Percentiles rank a stretch among this genome's conserved stretches.
Evolutionary conservation across 2,329 filamentous ascomycete species (phyloP).

Genomic region (Acephala macrosclerotiorum): DNA sequence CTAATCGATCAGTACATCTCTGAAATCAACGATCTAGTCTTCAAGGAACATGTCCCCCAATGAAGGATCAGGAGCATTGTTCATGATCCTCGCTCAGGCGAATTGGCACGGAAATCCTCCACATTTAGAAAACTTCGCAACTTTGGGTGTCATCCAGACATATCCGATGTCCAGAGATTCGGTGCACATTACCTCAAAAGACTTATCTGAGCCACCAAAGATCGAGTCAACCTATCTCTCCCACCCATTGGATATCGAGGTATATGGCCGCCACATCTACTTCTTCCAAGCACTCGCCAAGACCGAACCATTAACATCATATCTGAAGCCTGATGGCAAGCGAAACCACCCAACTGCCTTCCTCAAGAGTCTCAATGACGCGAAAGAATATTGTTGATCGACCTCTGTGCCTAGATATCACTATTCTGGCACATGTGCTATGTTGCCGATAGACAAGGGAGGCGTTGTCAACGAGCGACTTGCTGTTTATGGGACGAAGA

Average conservation of each 20-base stretch:
- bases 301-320: slow-evolving; percentile 13
- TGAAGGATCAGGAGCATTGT: slow-evolving; percentile 6
- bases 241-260: slow-evolving; percentile 52
- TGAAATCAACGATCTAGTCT: slow-evolving; percentile 14
- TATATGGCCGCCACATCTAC: slow-evolving; percentile 34
- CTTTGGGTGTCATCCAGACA: slow-evolving; percentile 3
- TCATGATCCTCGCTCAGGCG: not conserved
- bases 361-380: slow-evolving; percentile 15
- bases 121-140: slow-evolving; percentile 3
- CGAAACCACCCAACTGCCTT: slow-evolving; percentile 10
- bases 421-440: slow-evolving; percentile 30
- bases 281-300: slow-evolving; percentile 24
- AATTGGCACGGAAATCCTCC: slow-evolving; percentile 5
- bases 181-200: slow-evolving; percentile 49
- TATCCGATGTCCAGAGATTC: slow-evolving; percentile 51
- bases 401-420: slow-evolving; percentile 26
- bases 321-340: slow-evolving; percentile 22
- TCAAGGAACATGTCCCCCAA: not conserved
- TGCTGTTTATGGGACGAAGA: slow-evolving; percentile 31
- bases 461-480: slow-evolving; percentile 34
- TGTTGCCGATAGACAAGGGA: slow-evolving; percentile 32
- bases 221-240: slow-evolving; percentile 54
- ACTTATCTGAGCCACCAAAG: slow-evolving; percentile 44
- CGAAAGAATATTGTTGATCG: slow-evolving; percentile 24
- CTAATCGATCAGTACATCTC: not conserved